Evolutionary conservation across 1,284 basidiomycete genomes (phyloP).

Genomic region (Apiotrichum porosum): DNA sequence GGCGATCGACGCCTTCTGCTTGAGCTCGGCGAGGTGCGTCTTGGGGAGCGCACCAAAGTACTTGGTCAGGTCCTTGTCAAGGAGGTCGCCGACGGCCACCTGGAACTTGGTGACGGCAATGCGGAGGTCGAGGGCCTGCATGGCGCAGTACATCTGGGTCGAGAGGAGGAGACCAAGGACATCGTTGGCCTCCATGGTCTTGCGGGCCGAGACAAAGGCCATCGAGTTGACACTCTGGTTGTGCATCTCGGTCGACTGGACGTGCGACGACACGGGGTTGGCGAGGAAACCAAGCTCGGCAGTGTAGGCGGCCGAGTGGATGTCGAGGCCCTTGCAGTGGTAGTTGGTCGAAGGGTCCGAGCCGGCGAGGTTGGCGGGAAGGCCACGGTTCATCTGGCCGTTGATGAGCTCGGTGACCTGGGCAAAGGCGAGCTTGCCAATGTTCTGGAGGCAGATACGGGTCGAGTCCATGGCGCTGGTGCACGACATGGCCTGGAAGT

Average conservation of each 20-base stretch:
- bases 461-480: slow-evolving; percentile 16
- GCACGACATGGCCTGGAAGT: slow-evolving; percentile 22
- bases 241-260: slow-evolving; percentile 21
- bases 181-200: slow-evolving; percentile 18
- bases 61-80: slow-evolving; percentile 6
- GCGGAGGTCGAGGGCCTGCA: slow-evolving; percentile 20
- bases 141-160: slow-evolving; percentile 17
- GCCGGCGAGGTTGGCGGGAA: slow-evolving; percentile 17
- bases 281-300: slow-evolving; percentile 22
- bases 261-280: slow-evolving; percentile 17
- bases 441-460: slow-evolving; percentile 18
- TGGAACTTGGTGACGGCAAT: slow-evolving; percentile 14
- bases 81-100: slow-evolving; percentile 8
- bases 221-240: slow-evolving; percentile 21
- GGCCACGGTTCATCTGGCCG: slow-evolving; percentile 21
- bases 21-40: slow-evolving; percentile 7
- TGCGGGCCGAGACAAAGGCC: slow-evolving; percentile 14
- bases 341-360: slow-evolving; percentile 19
- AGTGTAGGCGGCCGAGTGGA: slow-evolving; percentile 18
- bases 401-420: slow-evolving; percentile 22
- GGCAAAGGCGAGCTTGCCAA: slow-evolving; percentile 18
- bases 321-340: slow-evolving; percentile 25
- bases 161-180: slow-evolving; percentile 15
- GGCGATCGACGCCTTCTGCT: slow-evolving; percentile 4
- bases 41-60: slow-evolving; percentile 9